A percentile compares a stretch with the other conserved stretches of the same genome.
Evolutionary conservation across 225 moss, liverwort and hornwort species (phyloP).

Genomic region (Straminergon stramineum): DNA sequence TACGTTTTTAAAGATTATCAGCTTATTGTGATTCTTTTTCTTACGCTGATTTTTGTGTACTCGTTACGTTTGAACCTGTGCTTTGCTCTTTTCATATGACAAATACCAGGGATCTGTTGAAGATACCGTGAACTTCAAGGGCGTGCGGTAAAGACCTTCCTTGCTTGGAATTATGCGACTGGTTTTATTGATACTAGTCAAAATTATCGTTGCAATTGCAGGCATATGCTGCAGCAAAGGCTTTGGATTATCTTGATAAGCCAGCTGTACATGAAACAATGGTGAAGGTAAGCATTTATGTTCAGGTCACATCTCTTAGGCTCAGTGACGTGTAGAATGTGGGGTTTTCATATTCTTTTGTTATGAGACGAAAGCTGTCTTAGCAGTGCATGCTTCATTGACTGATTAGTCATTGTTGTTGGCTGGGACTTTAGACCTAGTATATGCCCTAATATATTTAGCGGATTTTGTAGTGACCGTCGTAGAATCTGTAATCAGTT

Average conservation of each 20-base stretch:
- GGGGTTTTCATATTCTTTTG: neutral
- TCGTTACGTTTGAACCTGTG: neutral
- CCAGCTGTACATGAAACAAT: slow-evolving; percentile 99
- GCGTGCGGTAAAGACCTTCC: neutral
- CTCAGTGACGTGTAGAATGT: neutral
- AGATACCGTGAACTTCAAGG: neutral
- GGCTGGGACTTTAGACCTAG: neutral
- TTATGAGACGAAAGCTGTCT: neutral
- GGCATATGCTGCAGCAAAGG: slow-evolving; percentile 92
- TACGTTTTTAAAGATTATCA: neutral
- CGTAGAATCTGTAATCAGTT: neutral
- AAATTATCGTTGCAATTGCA: slow-evolving; percentile 9
- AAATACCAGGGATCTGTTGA: neutral
- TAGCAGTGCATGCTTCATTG: neutral
- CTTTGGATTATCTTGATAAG: slow-evolving; percentile 85
- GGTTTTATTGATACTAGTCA: neutral
- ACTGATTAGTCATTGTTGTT: neutral
- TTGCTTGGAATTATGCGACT: neutral
- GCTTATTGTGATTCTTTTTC: neutral
- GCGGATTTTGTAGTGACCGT: neutral
- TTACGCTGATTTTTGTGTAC: neutral
- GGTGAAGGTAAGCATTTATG: slow-evolving; percentile 60
- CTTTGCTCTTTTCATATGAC: neutral
- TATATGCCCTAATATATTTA: neutral
- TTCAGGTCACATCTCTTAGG: neutral